Conservation (phyloP, 192 early-diverging fungal species). For the Coemansia sp. region DNA sequence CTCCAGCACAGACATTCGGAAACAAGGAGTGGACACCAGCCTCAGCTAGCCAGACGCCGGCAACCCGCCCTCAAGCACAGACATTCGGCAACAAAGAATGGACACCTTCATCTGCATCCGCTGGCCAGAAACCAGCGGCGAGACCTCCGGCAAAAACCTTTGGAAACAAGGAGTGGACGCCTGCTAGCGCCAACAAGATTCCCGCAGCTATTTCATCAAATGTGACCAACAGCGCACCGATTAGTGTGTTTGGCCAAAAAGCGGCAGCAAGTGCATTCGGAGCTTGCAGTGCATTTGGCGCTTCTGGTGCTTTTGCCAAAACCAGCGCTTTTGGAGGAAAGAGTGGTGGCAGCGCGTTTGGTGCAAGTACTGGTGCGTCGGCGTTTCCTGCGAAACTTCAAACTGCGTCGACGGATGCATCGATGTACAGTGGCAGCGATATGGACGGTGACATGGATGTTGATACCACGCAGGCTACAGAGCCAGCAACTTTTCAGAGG, state of each 20-base stretch:
- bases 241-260: too few species aligned
- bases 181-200: background rate
- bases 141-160: background rate
- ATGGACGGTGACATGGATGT: constrained; percentile 14
- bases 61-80: background rate
- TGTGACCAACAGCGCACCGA: too few species aligned
- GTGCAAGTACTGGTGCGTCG: background rate
- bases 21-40: constrained; percentile 39
- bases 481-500: too few species aligned
- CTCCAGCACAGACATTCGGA: background rate
- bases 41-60: background rate
- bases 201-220: too few species aligned
- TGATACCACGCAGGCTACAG: constrained; percentile 1
- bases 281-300: background rate
- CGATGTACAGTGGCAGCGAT: background rate
- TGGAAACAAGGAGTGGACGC: constrained; percentile 1
- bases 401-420: background rate
- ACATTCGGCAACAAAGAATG: background rate
- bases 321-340: background rate
- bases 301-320: background rate
- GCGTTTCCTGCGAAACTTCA: too few species aligned
- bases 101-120: too few species aligned
- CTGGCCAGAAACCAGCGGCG: background rate
- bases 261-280: constrained; percentile 1
- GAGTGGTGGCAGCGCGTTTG: background rate